These are phyloP conservation scores for Colletotrichum scovillei DNA, from an alignment of 2,329 filamentous ascomycete genomes.

Conservation along the genomic window DNA sequence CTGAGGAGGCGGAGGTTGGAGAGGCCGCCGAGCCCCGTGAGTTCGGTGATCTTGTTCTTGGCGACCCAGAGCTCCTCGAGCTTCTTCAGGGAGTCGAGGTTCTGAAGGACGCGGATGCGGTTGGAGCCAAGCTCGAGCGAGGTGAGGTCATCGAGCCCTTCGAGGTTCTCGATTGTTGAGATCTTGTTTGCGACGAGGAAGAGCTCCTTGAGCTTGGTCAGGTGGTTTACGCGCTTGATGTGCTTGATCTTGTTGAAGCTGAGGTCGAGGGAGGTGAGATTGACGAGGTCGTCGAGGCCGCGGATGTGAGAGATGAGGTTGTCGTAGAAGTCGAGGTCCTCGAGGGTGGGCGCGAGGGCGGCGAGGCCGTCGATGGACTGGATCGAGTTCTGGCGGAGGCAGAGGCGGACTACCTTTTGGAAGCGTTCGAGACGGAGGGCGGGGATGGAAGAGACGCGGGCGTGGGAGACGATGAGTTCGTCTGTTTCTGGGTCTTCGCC, in stretches of 20 bases:
- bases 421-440: conserved; percentile 88
- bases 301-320: conserved; percentile 91
- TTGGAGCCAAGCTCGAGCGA: conserved; percentile 95
- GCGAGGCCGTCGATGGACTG: conserved; percentile 81
- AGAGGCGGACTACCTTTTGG: conserved; percentile 78
- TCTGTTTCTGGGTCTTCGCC: conserved; percentile 70
- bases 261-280: conserved; percentile 85
- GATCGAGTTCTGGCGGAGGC: conserved; percentile 93
- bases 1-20: conserved; percentile 87
- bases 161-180: conserved; percentile 84
- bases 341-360: conserved; percentile 72
- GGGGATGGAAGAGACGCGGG: conserved; percentile 81
- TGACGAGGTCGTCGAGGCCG: conserved; percentile 80
- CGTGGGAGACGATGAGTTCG: conserved; percentile 92
- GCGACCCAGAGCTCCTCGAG: conserved; percentile 94
- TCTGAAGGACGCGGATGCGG: conserved; percentile 87
- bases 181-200: conserved; percentile 98
- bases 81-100: conserved; percentile 79
- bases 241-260: conserved; percentile 99
- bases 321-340: conserved; percentile 95
- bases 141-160: conserved; percentile 77
- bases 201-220: conserved; percentile 82
- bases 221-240: conserved; percentile 86
- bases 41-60: conserved; percentile 94
- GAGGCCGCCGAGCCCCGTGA: conserved; percentile 80